Base-by-base conservation (phyloP, 345 rosid genomes). In the Luvunga scandens region DNA sequence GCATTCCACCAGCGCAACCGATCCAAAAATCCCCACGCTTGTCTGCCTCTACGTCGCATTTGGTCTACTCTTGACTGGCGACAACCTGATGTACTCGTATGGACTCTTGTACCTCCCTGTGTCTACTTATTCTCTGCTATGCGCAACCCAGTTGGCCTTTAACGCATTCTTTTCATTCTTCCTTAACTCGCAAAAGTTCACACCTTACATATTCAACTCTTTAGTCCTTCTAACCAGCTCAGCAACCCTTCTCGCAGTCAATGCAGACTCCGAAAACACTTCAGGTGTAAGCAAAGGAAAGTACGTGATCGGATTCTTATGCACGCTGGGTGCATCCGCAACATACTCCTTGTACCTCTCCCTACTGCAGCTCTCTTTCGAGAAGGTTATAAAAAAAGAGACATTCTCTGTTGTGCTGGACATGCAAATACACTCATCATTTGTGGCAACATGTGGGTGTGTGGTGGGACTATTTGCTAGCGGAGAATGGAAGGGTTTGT, bases 111-210 rank as follows among this genome's bases (percentile, higher is more conserved):
- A 88, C 81, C 84, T 90, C 7, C 90, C 91, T 5, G 89, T 88
- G 63, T 90, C 93, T 9, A 90, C 93, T 10, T 88, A 84, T 79
- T 88, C 91, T 38, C 84, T 90, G 5, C 81, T 88, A 19, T 85
- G 88, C 19, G 90, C 93, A 3, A 66, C 87, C 25, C 91, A 90
- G 24, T 36, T 90, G 83, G 93, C 89, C 78, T 90, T 88, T 77
- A 90, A 88, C 56, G 90, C 89, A 0, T 9, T 84, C 31, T 87
- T 90, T 76, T 78, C 93, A 63, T 88, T 74, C 87, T 80, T 88
- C 81, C 63, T 90, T 14, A 85, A 88, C 39, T 80, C 88, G 16
- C 91, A 90, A 36, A 88, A 88, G 80, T 82, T 90, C 79, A 85
- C 93, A 9, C 73, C 85, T 66, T 73, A 76, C 9, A 80, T 88